A percentile compares a stretch with the other conserved stretches of the same genome.
phyloP scores from a whole-genome alignment of 306 rosid genomes.

The Lathyrus oleraceus region DNA sequence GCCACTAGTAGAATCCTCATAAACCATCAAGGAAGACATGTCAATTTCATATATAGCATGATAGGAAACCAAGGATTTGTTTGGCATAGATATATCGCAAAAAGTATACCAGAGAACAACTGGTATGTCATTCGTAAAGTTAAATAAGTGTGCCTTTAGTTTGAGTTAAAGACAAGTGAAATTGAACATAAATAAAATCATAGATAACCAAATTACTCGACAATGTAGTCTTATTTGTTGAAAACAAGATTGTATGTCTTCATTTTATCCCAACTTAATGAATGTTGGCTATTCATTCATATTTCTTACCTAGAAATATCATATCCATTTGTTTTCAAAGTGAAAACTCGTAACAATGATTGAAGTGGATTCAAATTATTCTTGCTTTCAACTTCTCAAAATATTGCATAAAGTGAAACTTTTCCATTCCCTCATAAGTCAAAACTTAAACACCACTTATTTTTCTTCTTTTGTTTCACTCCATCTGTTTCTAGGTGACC shows the following conservation, averaged over 20 bases:
- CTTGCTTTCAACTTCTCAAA: neutral
- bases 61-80: constrained; percentile 2
- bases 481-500: neutral
- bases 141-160: neutral
- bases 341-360: neutral
- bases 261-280: neutral
- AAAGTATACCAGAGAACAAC: neutral
- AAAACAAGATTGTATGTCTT: neutral
- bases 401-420: constrained; percentile 8
- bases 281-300: neutral
- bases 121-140: neutral
- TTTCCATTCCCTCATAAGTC: neutral
- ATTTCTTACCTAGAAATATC: neutral
- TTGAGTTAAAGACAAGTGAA: neutral
- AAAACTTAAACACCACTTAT: neutral
- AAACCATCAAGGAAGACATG: constrained; percentile 15
- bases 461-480: neutral
- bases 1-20: constrained; percentile 16
- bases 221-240: neutral
- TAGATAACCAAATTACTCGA: neutral
- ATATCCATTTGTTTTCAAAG: constrained; percentile 1
- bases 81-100: neutral
- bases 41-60: constrained; percentile 13
- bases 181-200: neutral
- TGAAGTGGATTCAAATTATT: neutral